These are phyloP conservation scores for Talaromyces piceae DNA, from an alignment of 2,329 filamentous ascomycete genomes.

Conservation along the genomic window DNA sequence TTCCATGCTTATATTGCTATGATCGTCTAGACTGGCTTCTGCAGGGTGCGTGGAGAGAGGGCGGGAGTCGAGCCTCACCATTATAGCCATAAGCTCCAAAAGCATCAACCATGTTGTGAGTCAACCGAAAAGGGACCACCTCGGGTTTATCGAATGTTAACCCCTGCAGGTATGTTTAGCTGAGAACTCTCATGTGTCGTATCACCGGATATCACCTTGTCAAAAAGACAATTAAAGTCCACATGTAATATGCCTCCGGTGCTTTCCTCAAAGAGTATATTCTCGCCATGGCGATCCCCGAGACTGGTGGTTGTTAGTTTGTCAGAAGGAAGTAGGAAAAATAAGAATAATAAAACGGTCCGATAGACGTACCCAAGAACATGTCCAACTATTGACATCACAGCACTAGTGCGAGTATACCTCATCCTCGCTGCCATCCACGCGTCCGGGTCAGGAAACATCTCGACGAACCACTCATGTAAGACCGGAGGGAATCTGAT, in stretches of 20 bases:
- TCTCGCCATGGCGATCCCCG: constrained; percentile 93
- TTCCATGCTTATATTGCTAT: neutral
- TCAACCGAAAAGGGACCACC: constrained; percentile 88
- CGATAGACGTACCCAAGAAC: constrained; percentile 57
- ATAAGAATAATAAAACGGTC: neutral
- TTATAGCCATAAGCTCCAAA: constrained; percentile 95
- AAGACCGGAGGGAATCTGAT: constrained; percentile 71
- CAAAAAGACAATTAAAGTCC: constrained; percentile 98
- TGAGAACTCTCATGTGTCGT: neutral
- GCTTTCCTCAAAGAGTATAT: constrained; percentile 88
- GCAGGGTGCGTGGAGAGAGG: neutral
- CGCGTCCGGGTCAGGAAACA: constrained; percentile 82
- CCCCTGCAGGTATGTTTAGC: constrained; percentile 39
- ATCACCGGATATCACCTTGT: constrained; percentile 52
- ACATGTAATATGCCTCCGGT: constrained; percentile 95
- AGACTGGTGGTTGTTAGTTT: constrained; percentile 42
- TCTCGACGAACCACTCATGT: constrained; percentile 90
- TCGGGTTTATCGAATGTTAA: constrained; percentile 93
- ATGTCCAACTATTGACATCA: constrained; percentile 99
- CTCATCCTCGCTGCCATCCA: constrained; percentile 86
- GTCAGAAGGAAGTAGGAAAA: neutral
- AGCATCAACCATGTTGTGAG: constrained; percentile 96
- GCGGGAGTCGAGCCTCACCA: constrained; percentile 31
- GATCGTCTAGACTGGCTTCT: neutral
- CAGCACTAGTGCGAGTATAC: constrained; percentile 89